phyloP scores from a whole-genome alignment of 768 basidiomycete genomes.

The Cystofilobasidium capitatum region DNA sequence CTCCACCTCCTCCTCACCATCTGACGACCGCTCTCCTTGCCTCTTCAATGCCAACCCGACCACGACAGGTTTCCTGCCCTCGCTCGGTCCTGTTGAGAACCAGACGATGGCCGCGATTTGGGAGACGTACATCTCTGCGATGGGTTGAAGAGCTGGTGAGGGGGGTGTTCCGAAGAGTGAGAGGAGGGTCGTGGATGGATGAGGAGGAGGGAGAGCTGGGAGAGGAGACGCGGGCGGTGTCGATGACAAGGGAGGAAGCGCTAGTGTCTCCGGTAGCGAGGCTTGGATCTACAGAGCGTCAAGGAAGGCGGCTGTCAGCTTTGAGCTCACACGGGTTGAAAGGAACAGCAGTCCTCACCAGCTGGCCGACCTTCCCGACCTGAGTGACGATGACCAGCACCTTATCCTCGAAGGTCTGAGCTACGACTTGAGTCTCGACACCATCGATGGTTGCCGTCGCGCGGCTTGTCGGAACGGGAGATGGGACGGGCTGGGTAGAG shows the following conservation, averaged over 20 bases:
- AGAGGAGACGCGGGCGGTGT: not conserved
- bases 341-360: slow-evolving; percentile 47
- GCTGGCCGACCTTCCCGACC: slow-evolving; percentile 74
- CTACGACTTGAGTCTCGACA: slow-evolving; percentile 57
- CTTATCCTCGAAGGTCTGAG: slow-evolving; percentile 72
- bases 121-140: slow-evolving; percentile 71
- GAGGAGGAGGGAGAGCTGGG: slow-evolving; percentile 30
- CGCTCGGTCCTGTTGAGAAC: slow-evolving; percentile 44
- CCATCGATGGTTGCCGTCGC: slow-evolving; percentile 50
- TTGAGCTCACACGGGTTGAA: not conserved
- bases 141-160: slow-evolving; percentile 56
- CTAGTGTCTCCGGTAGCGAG: slow-evolving; percentile 31
- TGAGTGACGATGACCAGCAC: slow-evolving; percentile 81
- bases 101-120: slow-evolving; percentile 81
- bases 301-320: not conserved
- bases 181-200: slow-evolving; percentile 61
- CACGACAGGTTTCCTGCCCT: slow-evolving; percentile 53
- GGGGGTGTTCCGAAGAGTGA: slow-evolving; percentile 66
- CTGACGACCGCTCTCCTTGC: not conserved
- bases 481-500: not conserved
- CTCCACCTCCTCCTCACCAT: not conserved
- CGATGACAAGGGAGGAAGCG: slow-evolving; percentile 23
- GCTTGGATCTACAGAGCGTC: slow-evolving; percentile 33
- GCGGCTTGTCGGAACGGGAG: slow-evolving; percentile 47
- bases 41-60: slow-evolving; percentile 60